Percentiles rank a stretch among this genome's conserved stretches.
Conservation (phyloP, 2,329 filamentous ascomycete species). For the Scleromitrula shiraiana region DNA sequence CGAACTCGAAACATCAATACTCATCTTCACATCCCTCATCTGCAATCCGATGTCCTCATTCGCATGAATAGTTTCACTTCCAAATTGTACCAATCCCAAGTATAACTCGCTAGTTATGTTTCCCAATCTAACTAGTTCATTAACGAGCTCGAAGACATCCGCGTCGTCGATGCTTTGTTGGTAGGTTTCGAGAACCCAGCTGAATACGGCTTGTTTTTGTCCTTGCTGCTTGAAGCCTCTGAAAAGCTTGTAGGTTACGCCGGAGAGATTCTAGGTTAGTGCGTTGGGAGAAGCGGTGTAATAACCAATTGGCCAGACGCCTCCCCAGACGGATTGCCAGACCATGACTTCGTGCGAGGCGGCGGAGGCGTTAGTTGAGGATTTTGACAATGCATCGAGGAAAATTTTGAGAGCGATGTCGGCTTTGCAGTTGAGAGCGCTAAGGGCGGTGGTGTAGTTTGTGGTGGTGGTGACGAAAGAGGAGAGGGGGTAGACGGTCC, state of each 20-base stretch:
- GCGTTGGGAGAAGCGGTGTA: background rate
- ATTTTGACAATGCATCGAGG: background rate
- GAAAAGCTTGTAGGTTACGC: background rate
- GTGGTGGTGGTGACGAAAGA: background rate
- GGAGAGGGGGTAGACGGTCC: background rate
- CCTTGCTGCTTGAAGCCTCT: conserved; percentile 1
- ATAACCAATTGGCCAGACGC: conserved; percentile 8
- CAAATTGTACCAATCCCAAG: conserved; percentile 3
- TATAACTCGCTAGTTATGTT: conserved; percentile 3
- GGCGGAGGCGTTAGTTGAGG: background rate
- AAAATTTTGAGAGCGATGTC: conserved; percentile 8
- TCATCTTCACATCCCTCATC: conserved; percentile 3
- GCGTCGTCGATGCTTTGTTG: conserved; percentile 2
- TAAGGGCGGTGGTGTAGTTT: background rate
- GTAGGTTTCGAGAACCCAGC: background rate
- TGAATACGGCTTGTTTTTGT: conserved; percentile 1
- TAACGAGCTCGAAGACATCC: background rate
- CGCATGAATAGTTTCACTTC: conserved; percentile 1
- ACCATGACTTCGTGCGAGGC: conserved; percentile 6
- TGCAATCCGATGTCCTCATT: background rate
- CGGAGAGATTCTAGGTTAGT: background rate
- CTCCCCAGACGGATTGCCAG: conserved; percentile 8
- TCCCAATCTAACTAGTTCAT: background rate
- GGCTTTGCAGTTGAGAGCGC: conserved; percentile 2
- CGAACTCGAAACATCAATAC: background rate